Evolutionary conservation across 2,329 filamentous ascomycete species (phyloP).

Genomic region (Fusarium lateritium): DNA sequence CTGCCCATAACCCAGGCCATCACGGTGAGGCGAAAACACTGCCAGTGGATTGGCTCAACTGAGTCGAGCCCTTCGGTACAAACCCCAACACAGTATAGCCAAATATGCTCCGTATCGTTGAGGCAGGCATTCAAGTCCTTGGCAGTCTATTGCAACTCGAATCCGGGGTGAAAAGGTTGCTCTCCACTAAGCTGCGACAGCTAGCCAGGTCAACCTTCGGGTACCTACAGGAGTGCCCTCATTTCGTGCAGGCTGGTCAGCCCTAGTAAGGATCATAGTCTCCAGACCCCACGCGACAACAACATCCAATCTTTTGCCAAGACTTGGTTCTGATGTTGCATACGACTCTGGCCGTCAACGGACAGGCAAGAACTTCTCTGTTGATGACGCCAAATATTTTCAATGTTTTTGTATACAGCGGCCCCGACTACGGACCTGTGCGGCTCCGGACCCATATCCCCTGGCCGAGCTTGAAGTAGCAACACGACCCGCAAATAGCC

Average conservation of each 20-base stretch:
- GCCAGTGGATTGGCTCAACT: conserved; percentile 21
- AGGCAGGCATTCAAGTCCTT: conserved; percentile 13
- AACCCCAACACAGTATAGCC: conserved; percentile 24
- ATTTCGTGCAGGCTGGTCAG: conserved; percentile 44
- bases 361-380: conserved; percentile 1
- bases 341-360: conserved; percentile 24
- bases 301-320: conserved; percentile 21
- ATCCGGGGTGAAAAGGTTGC: conserved; percentile 45
- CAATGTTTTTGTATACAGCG: conserved; percentile 10
- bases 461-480: conserved; percentile 23
- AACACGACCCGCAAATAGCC: too few species aligned
- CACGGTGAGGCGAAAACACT: conserved; percentile 9
- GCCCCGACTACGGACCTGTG: conserved; percentile 20
- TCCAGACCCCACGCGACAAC: conserved; percentile 37
- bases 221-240: conserved; percentile 42
- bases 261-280: conserved; percentile 40
- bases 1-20: conserved; percentile 12
- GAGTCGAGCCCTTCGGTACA: conserved; percentile 26
- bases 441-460: conserved; percentile 9
- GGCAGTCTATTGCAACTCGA: conserved; percentile 35
- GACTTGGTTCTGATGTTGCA: conserved; percentile 27
- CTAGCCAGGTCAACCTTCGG: conserved; percentile 35
- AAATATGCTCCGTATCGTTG: conserved; percentile 31
- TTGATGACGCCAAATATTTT: neutral
- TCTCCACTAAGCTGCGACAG: conserved; percentile 48